phyloP scores from a whole-genome alignment of 1,284 basidiomycete species.

The Jaminaea rosea region DNA sequence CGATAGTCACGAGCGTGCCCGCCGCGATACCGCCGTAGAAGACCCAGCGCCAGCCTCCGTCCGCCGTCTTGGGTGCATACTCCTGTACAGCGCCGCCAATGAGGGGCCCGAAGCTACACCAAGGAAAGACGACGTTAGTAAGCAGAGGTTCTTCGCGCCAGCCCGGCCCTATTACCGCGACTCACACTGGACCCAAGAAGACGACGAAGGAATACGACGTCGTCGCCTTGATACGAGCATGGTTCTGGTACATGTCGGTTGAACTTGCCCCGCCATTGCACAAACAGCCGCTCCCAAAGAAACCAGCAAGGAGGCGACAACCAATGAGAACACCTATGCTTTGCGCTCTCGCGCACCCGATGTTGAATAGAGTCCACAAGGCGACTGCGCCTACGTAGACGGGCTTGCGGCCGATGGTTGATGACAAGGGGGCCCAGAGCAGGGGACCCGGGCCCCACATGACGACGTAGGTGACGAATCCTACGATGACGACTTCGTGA shows the following conservation, averaged over 20 bases:
- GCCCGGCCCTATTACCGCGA: too few species aligned
- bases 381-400: background rate
- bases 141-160: too few species aligned
- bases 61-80: background rate
- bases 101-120: background rate
- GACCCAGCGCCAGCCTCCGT: background rate
- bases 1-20: background rate
- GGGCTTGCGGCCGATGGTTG: background rate
- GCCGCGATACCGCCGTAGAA: background rate
- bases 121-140: too few species aligned
- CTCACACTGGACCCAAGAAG: background rate
- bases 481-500: background rate
- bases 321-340: background rate
- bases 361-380: background rate
- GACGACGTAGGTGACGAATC: background rate
- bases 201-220: background rate
- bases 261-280: background rate
- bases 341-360: background rate
- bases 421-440: background rate
- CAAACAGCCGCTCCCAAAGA: background rate
- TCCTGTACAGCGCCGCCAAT: background rate
- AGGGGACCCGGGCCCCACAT: background rate
- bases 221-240: background rate
- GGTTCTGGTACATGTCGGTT: constrained; percentile 3
- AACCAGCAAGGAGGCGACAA: background rate